Evolutionary conservation across 2,329 filamentous ascomycete genomes (phyloP), one percentile per base, ranked within the genome.

Genomic region (Anisogramma anomala): DNA sequence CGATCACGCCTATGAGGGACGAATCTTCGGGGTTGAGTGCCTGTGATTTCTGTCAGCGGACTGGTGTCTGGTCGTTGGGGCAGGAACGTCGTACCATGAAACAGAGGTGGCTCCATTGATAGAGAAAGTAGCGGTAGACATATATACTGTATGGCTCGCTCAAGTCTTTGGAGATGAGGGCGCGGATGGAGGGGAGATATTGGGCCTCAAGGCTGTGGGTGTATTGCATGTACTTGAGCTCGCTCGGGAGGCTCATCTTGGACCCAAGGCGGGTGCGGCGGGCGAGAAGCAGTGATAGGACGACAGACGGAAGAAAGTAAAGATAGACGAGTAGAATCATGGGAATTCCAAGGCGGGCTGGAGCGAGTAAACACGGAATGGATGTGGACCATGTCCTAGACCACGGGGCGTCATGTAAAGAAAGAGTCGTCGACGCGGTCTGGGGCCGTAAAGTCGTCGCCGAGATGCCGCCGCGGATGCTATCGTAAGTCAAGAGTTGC

Each of bases 101-200:
- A 63, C 91, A 98, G n/a, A 98, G 67, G 56, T 96, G 82, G 4
- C 84, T 84, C 91, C 91, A 98, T 72, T 96, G 87, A 58, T 93
- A 94, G 14, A 98, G 68, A 55, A 98, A 98, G 61, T 98, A 98
- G 23, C 91, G 79, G 62, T 96, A 98, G 44, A 98, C 91, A 66
- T 98, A 98, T 58, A 98, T 96, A 64, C 89, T 96, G 61, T 98
- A 98, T 1, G 91, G 91, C 61, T 98, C 91, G 52, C 89, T 96
- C 36, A 98, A 72, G 58, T 96, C 91, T 55, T 89, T 94, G 33
- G 88, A 91, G 55, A 98, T 98, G 56, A 98, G 67, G 43, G 88
- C 80, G 41, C 89, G 80, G 61, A 98, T 95, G 31, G 86, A 79
- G 26, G 87, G 79, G 31, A 98, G 77, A 58, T 91, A 74, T 58